These are phyloP conservation scores for Leccinum sublutescens DNA, from an alignment of 768 basidiomycete genomes.

Conservation along the genomic window DNA sequence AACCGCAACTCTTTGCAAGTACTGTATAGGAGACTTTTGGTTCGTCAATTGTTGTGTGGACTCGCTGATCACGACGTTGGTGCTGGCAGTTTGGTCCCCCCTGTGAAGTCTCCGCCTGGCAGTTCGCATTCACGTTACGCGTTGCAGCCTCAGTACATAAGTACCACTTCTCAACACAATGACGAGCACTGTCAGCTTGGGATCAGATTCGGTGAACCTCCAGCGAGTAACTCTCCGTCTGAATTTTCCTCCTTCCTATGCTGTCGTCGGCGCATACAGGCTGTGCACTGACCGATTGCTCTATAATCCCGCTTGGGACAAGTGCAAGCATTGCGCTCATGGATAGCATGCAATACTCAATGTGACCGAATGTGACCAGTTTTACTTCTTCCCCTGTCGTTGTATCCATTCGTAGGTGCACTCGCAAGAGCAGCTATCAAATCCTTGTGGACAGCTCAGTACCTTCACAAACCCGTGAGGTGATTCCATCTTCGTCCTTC, in stretches of 20 bases:
- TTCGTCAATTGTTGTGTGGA: too few relatives aligned
- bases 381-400: constrained; percentile 56
- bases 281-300: constrained; percentile 71
- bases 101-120: too few relatives aligned
- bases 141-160: too few relatives aligned
- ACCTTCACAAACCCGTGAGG: constrained; percentile 67
- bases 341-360: background rate
- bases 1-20: too few relatives aligned
- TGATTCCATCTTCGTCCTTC: background rate
- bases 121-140: too few relatives aligned
- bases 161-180: background rate
- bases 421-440: constrained; percentile 62
- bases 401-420: constrained; percentile 72
- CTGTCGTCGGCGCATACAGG: constrained; percentile 80
- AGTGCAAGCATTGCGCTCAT: constrained; percentile 57
- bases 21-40: too few relatives aligned
- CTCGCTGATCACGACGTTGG: too few relatives aligned
- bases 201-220: constrained; percentile 38
- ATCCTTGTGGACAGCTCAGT: constrained; percentile 61
- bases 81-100: too few relatives aligned
- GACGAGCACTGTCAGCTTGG: background rate
- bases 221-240: constrained; percentile 59
- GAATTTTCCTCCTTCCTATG: constrained; percentile 78
- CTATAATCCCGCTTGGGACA: constrained; percentile 77
- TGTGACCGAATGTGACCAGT: constrained; percentile 34